phyloP scores from a whole-genome alignment of 2,329 filamentous ascomycete species.

The Botrytis fragariae region DNA sequence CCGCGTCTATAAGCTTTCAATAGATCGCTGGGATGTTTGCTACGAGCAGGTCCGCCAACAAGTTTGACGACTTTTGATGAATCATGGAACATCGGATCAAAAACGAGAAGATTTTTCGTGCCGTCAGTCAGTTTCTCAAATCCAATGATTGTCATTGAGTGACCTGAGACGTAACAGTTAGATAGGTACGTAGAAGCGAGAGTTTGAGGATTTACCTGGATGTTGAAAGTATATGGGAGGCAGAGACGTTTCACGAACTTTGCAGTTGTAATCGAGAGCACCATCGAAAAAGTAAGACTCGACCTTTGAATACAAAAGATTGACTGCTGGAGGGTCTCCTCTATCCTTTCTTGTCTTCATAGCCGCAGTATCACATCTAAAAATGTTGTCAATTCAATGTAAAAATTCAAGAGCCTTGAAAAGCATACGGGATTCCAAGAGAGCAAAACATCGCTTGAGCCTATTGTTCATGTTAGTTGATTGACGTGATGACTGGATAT shows the following conservation, averaged over 20 bases:
- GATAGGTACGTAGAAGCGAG: background rate
- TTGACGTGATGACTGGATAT: background rate
- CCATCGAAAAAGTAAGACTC: constrained; percentile 72
- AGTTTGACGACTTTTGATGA: constrained; percentile 61
- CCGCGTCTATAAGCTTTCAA: constrained; percentile 74
- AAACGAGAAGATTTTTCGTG: constrained; percentile 70
- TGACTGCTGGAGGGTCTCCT: constrained; percentile 26
- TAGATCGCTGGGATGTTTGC: constrained; percentile 50
- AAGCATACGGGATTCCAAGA: constrained; percentile 61
- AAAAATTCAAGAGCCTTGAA: background rate
- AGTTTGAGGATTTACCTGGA: constrained; percentile 49
- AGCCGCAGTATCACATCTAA: constrained; percentile 61
- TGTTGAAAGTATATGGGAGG: constrained; percentile 92
- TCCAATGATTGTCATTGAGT: constrained; percentile 88
- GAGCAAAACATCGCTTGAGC: constrained; percentile 75
- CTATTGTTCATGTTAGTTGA: constrained; percentile 42
- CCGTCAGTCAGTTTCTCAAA: constrained; percentile 69
- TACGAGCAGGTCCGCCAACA: constrained; percentile 48
- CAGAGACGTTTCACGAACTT: constrained; percentile 67
- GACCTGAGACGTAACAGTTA: constrained; percentile 51
- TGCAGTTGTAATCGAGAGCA: constrained; percentile 49
- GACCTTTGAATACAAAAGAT: constrained; percentile 62
- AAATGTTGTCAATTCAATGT: constrained; percentile 15
- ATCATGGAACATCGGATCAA: constrained; percentile 81
- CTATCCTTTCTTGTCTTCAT: constrained; percentile 48